Evolutionary conservation across 1,284 basidiomycete genomes (phyloP), one percentile per base, ranked within the genome.

Genomic region (Pseudozyma pruni): DNA sequence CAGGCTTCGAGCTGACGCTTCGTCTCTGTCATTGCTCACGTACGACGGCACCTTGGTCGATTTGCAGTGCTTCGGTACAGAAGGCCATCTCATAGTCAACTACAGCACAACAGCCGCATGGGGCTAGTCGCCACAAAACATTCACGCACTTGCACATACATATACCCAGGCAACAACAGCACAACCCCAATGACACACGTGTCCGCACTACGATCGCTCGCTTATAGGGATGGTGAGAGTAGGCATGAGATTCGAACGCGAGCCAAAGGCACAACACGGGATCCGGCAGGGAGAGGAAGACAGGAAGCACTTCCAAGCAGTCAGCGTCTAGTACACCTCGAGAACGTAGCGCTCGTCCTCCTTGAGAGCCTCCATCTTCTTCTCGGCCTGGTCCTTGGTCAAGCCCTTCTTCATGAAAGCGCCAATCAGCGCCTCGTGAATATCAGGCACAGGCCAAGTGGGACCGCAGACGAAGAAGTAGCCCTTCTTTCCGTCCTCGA

Each of bases 401-500:
- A 89, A 85, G 23, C 89, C 90, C 64, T 89, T 88, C 81, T 89
- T 62, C 34, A 87, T 87, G 64, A 97, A 85, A 2, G 92, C 90
- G 32, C 88, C 88, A 17, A 94, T 89, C 45, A 99, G 86, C 1
- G 94, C 92, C 83, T 95, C 91, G 79, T 91, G 95, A 14, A 98
- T 92, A 80, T 98, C 96, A 6, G 95, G 94, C 16, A 98, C 94
- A 23, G 95, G 95, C 94, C 94, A 97, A 23, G 94, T 97, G 29
- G 94, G 94, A 33, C 96, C 96, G 83, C 96, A 98, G 47, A 99
- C 87, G 84, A 95, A 98, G 85, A 98, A 98, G 78, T 90, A 92
- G 34, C 79, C 74, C 43, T 77, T 69, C 51, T 74, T 58, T 46
- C 72, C 74, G 19, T 75, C 72, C 44, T 72, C 68, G 27, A 66